Base-by-base conservation (phyloP, 1,284 basidiomycete species). In the Ganoderma leucocontextum region DNA sequence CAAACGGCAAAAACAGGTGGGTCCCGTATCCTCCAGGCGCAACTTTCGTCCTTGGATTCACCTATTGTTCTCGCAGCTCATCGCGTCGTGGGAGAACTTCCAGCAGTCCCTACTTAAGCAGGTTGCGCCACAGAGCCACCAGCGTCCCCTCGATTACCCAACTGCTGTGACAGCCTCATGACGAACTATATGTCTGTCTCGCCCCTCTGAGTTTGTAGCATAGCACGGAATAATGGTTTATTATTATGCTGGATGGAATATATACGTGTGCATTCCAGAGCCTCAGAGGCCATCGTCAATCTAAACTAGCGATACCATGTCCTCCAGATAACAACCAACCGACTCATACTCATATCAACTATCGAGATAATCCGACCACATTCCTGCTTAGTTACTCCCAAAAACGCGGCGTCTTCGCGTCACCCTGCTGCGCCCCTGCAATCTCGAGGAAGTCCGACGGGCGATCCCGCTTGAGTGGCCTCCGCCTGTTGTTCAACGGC, bases 361-460 rank as follows among this genome's bases (percentile, higher is more conserved):
- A 25, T 49, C 17, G 35, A 38, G 4, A n/a, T 4, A 22, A n/a
- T n/a, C n/a, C 6, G 0, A 12, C 5, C 8, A n/a, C 0, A 10
- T 17, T 38, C 35, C 25, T 33, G 13, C 15, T 73, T 61, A 17
- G 10, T 73, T 61, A 94, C 81, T 94, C 93, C 92, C 91, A 94
- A 74, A 91, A 94, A 74, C 91, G 82, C 49, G 89, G 82, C 59
- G 88, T 80, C 80, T 94, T 93, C 71, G 77, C 82, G 44, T 90
- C 89, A 59, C 80, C 82, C 69, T 91, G 88, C 58, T 80, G 82
- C 15, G 68, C 68, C 0, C 88, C 88, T 17, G 83, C 84, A 12
- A 94, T 86, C 75, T 95, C 93, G 75, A 94, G 79, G 76, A 95
- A 95, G 79, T 95, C 93, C 12, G 91, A 91, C 2, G 93, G 93